phyloP scores from a whole-genome alignment of 192 early-diverging fungal species.

The Mortierella antarctica region DNA sequence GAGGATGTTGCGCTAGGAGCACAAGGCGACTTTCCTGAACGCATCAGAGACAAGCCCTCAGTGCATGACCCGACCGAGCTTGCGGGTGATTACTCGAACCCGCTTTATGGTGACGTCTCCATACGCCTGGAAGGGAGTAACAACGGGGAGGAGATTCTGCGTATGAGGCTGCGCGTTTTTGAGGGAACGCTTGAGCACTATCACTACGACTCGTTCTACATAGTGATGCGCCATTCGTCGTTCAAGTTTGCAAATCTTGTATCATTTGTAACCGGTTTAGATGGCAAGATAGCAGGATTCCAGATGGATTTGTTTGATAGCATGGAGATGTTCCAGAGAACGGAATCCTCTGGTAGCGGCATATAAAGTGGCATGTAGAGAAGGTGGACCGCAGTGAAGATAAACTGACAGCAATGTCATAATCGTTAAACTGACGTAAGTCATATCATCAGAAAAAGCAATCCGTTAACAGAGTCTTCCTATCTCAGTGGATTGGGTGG shows the following conservation, averaged over 20 bases:
- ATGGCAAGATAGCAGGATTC: not conserved
- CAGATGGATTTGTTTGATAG: no score
- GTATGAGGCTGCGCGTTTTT: not conserved
- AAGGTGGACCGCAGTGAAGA: no score
- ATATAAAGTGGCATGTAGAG: no score
- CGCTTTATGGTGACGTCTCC: not conserved
- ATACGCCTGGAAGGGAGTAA: not conserved
- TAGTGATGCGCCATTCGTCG: not conserved
- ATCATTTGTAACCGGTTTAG: not conserved
- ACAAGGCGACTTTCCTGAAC: slow-evolving; percentile 1
- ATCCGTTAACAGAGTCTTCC: no score
- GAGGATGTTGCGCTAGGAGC: not conserved
- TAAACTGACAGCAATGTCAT: no score
- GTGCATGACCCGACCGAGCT: not conserved
- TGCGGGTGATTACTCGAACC: slow-evolving; percentile 1
- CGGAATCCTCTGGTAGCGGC: no score
- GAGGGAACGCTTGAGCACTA: not conserved
- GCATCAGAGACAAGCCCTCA: not conserved
- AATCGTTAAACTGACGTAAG: no score
- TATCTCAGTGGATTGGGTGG: no score
- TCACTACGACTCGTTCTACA: not conserved
- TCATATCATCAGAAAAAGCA: no score
- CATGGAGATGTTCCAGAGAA: no score
- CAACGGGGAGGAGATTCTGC: not conserved
- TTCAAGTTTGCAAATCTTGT: not conserved